These are phyloP conservation scores for Stephanodiscus triporus DNA, from an alignment of 108 stramenopile genomes.

Conservation along the genomic window DNA sequence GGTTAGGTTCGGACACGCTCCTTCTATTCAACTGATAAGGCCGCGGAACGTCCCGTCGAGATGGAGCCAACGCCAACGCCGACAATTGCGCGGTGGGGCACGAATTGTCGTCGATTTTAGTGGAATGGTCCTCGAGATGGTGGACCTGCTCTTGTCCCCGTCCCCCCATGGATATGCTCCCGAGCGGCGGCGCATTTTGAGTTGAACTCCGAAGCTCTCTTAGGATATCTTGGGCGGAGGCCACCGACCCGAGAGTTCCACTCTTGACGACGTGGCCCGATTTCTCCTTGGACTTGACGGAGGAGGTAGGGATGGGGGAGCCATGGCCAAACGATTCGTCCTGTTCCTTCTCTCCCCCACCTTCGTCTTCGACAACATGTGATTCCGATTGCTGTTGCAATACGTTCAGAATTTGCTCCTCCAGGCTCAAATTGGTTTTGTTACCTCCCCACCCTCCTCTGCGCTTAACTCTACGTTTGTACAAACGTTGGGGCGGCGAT, in stretches of 20 bases:
- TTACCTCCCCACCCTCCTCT: neutral
- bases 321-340: neutral
- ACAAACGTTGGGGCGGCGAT: neutral
- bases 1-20: constrained; percentile 10
- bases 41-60: constrained; percentile 24
- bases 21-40: constrained; percentile 13
- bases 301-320: neutral
- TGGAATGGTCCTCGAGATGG: neutral
- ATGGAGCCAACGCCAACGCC: constrained; percentile 33
- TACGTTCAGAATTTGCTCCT: constrained; percentile 35
- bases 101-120: neutral
- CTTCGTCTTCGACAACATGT: neutral
- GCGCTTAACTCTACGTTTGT: neutral
- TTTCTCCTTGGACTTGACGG: neutral
- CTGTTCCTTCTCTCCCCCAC: neutral
- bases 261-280: constrained; percentile 6
- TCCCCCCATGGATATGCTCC: constrained; percentile 18
- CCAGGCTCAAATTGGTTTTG: constrained; percentile 4
- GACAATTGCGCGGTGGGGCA: neutral
- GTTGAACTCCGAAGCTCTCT: constrained; percentile 16
- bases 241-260: constrained; percentile 21
- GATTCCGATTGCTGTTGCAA: constrained; percentile 21
- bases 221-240: constrained; percentile 40
- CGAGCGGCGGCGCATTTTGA: neutral
- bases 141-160: neutral